Evolutionary conservation across 768 basidiomycete species (phyloP).

Genomic region (Mycena galopus): DNA sequence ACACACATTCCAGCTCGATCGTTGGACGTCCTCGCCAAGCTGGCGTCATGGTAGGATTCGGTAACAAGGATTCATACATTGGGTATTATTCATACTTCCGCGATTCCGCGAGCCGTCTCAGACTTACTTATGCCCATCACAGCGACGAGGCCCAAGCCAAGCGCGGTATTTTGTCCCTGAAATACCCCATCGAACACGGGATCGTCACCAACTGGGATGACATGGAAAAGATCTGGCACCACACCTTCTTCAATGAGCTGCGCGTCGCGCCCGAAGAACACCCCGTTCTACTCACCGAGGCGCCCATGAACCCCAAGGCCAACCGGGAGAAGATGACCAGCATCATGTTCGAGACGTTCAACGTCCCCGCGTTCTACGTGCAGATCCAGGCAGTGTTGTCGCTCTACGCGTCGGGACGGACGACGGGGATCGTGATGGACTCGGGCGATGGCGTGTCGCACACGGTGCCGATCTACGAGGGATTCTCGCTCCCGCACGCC

Average conservation of each 20-base stretch:
- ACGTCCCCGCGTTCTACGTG: constrained; percentile 79
- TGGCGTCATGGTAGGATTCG: constrained; percentile 84
- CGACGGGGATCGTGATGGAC: constrained; percentile 75
- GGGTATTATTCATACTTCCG: constrained; percentile 56
- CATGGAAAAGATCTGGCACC: constrained; percentile 39
- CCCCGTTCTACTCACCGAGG: constrained; percentile 78
- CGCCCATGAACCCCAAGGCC: constrained; percentile 80
- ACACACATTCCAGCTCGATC: constrained; percentile 66
- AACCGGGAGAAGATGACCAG: constrained; percentile 81
- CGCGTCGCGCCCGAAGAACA: constrained; percentile 81
- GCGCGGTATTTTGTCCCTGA: constrained; percentile 81
- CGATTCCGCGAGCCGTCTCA: background rate
- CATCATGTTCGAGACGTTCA: constrained; percentile 86
- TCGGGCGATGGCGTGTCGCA: constrained; percentile 59
- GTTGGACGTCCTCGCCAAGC: constrained; percentile 81
- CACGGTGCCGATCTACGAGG: constrained; percentile 81
- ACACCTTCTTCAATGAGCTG: constrained; percentile 67
- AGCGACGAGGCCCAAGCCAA: constrained; percentile 82
- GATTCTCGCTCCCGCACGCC: constrained; percentile 76
- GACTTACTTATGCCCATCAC: constrained; percentile 42
- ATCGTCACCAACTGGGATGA: constrained; percentile 37
- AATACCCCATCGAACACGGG: constrained; percentile 56
- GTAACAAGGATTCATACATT: constrained; percentile 83
- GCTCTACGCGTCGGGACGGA: constrained; percentile 76
- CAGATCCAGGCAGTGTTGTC: constrained; percentile 78